phyloP scores from a whole-genome alignment of 805 yeast species.

The Phaffomyces thermotolerans region DNA sequence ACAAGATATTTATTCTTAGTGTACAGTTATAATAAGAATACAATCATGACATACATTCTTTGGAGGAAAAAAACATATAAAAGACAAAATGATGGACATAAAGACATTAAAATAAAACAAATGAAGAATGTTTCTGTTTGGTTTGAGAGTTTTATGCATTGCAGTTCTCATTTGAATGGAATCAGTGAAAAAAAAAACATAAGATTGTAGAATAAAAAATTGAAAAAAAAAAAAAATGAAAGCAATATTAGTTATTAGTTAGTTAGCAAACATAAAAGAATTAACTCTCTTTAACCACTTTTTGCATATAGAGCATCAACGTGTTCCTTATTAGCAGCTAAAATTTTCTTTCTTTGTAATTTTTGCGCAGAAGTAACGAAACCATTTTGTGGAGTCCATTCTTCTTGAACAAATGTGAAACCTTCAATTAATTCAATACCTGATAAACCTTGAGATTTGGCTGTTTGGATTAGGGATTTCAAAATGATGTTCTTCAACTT shows the following conservation, averaged over 20 bases:
- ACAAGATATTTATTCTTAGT: too few relatives aligned
- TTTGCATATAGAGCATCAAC: constrained; percentile 56
- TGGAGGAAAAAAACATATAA: too few relatives aligned
- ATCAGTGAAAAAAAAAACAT: too few relatives aligned
- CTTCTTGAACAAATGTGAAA: constrained; percentile 72
- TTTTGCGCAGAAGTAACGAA: constrained; percentile 93
- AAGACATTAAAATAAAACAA: background rate
- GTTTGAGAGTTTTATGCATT: too few relatives aligned
- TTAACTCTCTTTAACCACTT: background rate
- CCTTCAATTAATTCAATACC: constrained; percentile 85
- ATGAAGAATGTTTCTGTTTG: background rate
- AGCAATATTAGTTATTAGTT: background rate
- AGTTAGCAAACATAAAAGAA: background rate
- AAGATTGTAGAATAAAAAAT: too few relatives aligned
- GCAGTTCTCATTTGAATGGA: too few relatives aligned
- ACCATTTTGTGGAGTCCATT: constrained; percentile 98
- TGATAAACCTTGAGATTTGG: constrained; percentile 67
- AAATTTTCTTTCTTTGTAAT: constrained; percentile 86
- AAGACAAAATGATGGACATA: background rate
- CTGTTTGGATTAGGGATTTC: constrained; percentile 62
- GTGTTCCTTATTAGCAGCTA: constrained; percentile 55
- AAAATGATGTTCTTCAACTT: constrained; percentile 49
- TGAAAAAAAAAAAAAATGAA: background rate
- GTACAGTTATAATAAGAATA: background rate
- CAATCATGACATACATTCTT: background rate